Percentiles rank a stretch among this genome's conserved stretches.
Conservation (phyloP, 305 asterid species). For the Andrographis paniculata region DNA sequence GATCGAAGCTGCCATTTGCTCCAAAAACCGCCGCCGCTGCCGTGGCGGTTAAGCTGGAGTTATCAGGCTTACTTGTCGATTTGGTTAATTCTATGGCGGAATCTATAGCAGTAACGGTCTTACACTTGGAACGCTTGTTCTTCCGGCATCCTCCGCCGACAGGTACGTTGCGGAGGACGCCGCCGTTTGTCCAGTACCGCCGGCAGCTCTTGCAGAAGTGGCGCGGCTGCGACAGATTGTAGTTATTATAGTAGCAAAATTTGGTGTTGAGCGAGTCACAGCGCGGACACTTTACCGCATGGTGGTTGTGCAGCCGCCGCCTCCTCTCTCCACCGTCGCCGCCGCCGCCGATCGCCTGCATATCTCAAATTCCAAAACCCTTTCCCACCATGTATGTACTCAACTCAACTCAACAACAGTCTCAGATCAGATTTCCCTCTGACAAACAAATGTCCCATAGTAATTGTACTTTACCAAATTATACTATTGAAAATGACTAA, state of each 20-base stretch:
- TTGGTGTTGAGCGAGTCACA: too few species aligned
- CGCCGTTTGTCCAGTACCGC: too few species aligned
- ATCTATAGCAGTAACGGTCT: not conserved
- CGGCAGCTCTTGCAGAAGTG: conserved; percentile 53
- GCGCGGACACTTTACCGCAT: conserved; percentile 47
- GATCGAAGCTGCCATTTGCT: conserved; percentile 13
- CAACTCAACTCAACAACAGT: too few species aligned
- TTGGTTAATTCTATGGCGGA: conserved; percentile 3
- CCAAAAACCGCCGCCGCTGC: conserved; percentile 7
- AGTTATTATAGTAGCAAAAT: too few species aligned
- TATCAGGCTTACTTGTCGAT: conserved; percentile 26
- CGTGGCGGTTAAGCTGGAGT: conserved; percentile 41
- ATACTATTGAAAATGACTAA: too few species aligned
- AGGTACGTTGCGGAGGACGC: too few species aligned
- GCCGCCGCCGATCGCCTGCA: conserved; percentile 15
- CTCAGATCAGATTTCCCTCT: conserved; percentile 1
- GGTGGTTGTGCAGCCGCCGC: conserved; percentile 31
- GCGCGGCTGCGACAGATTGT: too few species aligned
- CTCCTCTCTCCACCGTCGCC: conserved; percentile 34
- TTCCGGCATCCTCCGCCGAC: conserved; percentile 68
- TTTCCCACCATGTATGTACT: too few species aligned
- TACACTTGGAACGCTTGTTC: conserved; percentile 37
- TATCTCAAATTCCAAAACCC: not conserved
- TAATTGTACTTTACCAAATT: too few species aligned
- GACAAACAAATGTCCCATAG: conserved; percentile 38